Evolutionary conservation across 192 early-diverging fungal species (phyloP).

Genomic region (Cetraspora pellucida): DNA sequence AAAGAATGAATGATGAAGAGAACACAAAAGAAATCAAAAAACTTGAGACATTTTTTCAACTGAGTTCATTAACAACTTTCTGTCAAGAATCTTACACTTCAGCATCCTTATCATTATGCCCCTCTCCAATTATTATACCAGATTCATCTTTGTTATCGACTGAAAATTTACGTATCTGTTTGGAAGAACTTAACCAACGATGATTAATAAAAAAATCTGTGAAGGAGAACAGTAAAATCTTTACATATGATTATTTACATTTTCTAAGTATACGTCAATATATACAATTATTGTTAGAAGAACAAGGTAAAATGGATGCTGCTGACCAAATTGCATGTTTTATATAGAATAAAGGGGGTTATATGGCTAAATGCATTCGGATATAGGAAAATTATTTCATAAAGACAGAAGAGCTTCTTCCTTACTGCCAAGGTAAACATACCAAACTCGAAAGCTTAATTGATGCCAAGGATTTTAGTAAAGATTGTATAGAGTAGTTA

Average conservation of each 20-base stretch:
- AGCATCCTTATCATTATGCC: not conserved
- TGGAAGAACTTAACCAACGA: conserved; percentile 1
- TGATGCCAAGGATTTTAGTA: not conserved
- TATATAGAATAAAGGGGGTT: not conserved
- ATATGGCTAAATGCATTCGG: not conserved
- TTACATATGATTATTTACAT: not conserved
- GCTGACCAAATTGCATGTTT: not conserved
- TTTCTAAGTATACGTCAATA: not conserved
- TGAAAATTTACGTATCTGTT: not conserved
- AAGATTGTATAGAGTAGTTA: not conserved
- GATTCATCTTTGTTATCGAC: not conserved
- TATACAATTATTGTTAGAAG: conserved; percentile 12
- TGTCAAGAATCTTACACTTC: not conserved
- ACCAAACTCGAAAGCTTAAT: not conserved
- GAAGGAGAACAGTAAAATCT: not conserved
- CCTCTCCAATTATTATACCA: not conserved
- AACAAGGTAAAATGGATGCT: conserved; percentile 8
- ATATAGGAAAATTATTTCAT: not conserved
- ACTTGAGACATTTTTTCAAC: conserved; percentile 8
- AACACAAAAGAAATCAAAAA: conserved; percentile 4
- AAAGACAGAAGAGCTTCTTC: not conserved
- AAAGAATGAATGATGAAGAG: not conserved
- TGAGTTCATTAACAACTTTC: not conserved
- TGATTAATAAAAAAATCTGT: not conserved
- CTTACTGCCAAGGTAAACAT: conserved; percentile 3